Evolutionary conservation across 2,329 filamentous ascomycete genomes (phyloP).

Genomic region (Ascocoryne sarcoides): DNA sequence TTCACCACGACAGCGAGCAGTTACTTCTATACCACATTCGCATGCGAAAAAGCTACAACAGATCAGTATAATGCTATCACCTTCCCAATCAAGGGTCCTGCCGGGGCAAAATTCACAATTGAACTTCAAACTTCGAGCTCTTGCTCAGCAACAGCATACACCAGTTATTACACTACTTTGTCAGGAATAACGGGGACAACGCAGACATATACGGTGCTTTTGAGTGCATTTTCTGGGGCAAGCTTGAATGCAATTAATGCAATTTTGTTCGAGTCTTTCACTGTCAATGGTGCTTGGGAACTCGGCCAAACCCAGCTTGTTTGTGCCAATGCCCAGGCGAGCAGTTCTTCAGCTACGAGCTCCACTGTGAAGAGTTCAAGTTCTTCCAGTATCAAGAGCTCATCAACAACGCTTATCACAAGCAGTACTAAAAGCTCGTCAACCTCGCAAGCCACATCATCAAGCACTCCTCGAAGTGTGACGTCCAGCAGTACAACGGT

Average conservation of each 20-base stretch:
- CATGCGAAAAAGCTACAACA: constrained; percentile 36
- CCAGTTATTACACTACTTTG: constrained; percentile 37
- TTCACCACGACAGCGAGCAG: constrained; percentile 40
- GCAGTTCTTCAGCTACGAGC: constrained; percentile 1
- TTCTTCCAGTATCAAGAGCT: background rate
- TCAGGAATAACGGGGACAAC: constrained; percentile 39
- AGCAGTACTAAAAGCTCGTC: constrained; percentile 1
- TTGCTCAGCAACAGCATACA: constrained; percentile 34
- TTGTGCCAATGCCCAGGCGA: constrained; percentile 26
- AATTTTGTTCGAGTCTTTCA: constrained; percentile 36
- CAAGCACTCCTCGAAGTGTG: background rate
- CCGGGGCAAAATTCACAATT: constrained; percentile 33
- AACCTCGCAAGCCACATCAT: background rate
- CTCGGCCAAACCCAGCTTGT: constrained; percentile 40
- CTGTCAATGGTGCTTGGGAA: constrained; percentile 34
- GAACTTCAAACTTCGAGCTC: constrained; percentile 40
- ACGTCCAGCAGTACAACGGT: background rate
- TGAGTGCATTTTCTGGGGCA: constrained; percentile 40
- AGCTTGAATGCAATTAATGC: constrained; percentile 40
- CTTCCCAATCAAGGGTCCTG: constrained; percentile 39
- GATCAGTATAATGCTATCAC: constrained; percentile 39
- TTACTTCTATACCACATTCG: constrained; percentile 47
- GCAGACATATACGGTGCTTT: constrained; percentile 42
- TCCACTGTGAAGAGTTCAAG: constrained; percentile 3
- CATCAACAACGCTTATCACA: background rate